These are phyloP conservation scores for Dothidotthia symphoricarpi DNA, from an alignment of 2,329 filamentous ascomycete species.

Conservation along the genomic window DNA sequence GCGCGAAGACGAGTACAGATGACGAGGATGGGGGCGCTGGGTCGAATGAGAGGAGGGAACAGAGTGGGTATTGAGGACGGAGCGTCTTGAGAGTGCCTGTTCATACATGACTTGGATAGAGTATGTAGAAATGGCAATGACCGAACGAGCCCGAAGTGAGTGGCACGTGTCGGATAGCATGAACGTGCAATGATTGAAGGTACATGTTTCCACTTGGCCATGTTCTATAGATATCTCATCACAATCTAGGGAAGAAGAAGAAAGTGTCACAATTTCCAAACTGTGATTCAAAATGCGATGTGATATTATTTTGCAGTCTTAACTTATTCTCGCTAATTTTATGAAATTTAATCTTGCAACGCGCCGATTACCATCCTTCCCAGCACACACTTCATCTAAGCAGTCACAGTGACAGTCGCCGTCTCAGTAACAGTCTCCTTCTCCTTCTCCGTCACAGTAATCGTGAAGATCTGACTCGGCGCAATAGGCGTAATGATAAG, in stretches of 20 bases:
- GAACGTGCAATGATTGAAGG: no score
- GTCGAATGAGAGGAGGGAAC: slow-evolving; percentile 36
- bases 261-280: no score
- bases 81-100: neutral
- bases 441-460: slow-evolving; percentile 34
- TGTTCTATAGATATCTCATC: no score
- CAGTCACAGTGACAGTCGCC: slow-evolving; percentile 23
- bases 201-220: no score
- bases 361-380: no score
- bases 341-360: no score
- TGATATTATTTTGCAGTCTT: neutral
- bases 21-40: slow-evolving; percentile 29
- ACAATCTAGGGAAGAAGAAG: no score
- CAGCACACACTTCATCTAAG: no score
- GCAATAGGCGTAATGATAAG: slow-evolving; percentile 37
- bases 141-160: no score
- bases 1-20: slow-evolving; percentile 28
- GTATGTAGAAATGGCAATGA: no score
- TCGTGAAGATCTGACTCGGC: slow-evolving; percentile 33
- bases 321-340: neutral
- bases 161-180: no score
- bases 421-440: slow-evolving; percentile 34
- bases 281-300: neutral
- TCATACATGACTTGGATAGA: neutral
- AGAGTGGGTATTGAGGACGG: slow-evolving; percentile 40